Percentiles rank a stretch among this genome's conserved stretches.
Conservation (phyloP, 495 filamentous ascomycete genomes). For the Aspergillus incahuasiensis region DNA sequence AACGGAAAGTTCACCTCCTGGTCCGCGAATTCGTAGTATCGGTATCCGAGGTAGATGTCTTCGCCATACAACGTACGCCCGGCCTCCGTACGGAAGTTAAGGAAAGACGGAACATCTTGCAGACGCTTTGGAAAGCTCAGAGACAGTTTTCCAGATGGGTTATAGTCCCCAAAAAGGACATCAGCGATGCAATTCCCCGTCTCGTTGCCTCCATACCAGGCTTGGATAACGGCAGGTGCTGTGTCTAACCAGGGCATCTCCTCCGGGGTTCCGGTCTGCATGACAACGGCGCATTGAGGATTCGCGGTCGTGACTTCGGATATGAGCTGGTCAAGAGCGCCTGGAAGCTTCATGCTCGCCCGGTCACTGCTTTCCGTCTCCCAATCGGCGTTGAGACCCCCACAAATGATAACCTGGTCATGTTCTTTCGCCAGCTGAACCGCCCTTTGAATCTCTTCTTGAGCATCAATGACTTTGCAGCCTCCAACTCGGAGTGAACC, state of each 20-base stretch:
- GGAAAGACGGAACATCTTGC: conserved; percentile 62
- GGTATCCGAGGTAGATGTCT: conserved; percentile 4
- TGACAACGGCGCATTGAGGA: neutral
- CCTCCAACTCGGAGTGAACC: too few relatives aligned
- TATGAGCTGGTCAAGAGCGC: neutral
- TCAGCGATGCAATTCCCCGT: conserved; percentile 78
- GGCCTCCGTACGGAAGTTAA: conserved; percentile 53
- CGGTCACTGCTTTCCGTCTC: conserved; percentile 6
- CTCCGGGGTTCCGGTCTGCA: conserved; percentile 27
- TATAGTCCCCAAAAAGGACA: conserved; percentile 71
- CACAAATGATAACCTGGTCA: conserved; percentile 1
- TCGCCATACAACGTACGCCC: conserved; percentile 60
- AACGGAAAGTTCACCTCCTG: neutral
- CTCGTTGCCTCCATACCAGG: conserved; percentile 72
- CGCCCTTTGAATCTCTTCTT: neutral
- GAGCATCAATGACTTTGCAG: too few relatives aligned
- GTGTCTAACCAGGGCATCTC: conserved; percentile 68
- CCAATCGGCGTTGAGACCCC: conserved; percentile 6
- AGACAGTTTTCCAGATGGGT: conserved; percentile 69
- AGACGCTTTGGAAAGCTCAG: conserved; percentile 72
- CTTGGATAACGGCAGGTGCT: conserved; percentile 23
- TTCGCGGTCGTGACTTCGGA: neutral
- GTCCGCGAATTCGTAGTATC: conserved; percentile 14
- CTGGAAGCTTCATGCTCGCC: conserved; percentile 3
- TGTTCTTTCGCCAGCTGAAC: neutral